phyloP scores from a whole-genome alignment of 805 yeast species.

The Pichia ethanolica region DNA sequence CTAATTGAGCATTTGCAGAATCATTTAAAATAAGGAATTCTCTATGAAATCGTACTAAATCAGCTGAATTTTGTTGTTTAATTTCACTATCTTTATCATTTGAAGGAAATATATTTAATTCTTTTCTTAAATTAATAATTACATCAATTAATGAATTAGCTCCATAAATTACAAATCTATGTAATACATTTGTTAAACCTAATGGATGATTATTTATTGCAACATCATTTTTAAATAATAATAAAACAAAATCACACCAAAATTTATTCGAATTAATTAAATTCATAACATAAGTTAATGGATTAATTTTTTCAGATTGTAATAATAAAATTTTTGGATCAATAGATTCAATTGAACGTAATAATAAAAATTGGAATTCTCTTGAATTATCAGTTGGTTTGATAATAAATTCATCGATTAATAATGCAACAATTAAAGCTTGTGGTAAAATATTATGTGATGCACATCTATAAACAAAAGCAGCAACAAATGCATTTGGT shows the following conservation, averaged over 20 bases:
- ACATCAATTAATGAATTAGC: conserved; percentile 17
- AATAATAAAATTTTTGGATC: conserved; percentile 12
- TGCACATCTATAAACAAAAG: conserved; percentile 6
- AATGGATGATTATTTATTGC: background rate
- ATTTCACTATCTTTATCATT: background rate
- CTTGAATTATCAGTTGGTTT: conserved; percentile 2
- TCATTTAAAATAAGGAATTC: conserved; percentile 7
- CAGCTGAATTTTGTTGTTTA: background rate
- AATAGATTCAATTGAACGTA: conserved; percentile 18
- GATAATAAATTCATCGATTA: conserved; percentile 14
- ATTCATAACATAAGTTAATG: conserved; percentile 10
- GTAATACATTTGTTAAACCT: conserved; percentile 12
- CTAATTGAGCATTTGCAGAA: background rate
- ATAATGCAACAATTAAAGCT: conserved; percentile 11
- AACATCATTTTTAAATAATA: conserved; percentile 7
- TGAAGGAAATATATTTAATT: background rate
- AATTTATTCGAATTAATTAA: conserved; percentile 11
- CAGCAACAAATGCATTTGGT: conserved; percentile 10
- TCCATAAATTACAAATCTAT: conserved; percentile 20
- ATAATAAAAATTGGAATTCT: conserved; percentile 17
- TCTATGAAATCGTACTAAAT: conserved; percentile 8
- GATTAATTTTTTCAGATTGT: conserved; percentile 8
- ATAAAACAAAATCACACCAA: conserved; percentile 16
- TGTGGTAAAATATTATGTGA: conserved; percentile 10
- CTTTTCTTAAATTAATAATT: conserved; percentile 7